Evolutionary conservation across 2,329 filamentous ascomycete genomes (phyloP).

Genomic region (Cytospora paraplurivora): DNA sequence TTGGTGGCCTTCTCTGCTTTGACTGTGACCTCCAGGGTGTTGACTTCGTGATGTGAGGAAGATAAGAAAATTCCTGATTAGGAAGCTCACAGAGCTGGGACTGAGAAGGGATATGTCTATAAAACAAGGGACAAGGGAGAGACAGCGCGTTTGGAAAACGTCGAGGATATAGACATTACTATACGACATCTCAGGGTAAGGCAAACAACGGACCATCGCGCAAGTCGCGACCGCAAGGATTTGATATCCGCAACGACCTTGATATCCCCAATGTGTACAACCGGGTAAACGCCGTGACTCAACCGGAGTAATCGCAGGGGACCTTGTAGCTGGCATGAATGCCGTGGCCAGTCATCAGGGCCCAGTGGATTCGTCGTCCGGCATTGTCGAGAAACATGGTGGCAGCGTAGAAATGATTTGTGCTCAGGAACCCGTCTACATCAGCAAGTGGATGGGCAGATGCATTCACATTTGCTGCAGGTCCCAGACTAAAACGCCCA

Average conservation of each 20-base stretch:
- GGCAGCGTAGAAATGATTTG: constrained; percentile 26
- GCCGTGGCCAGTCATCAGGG: constrained; percentile 11
- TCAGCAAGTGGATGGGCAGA: constrained; percentile 6
- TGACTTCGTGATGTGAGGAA: background rate
- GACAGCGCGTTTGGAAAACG: background rate
- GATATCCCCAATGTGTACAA: background rate
- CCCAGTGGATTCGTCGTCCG: constrained; percentile 12
- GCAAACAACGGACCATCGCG: background rate
- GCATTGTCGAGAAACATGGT: constrained; percentile 21
- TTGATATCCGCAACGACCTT: constrained; percentile 9
- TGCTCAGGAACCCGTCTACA: constrained; percentile 9
- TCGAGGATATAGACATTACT: background rate
- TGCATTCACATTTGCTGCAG: constrained; percentile 19
- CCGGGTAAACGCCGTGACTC: constrained; percentile 6
- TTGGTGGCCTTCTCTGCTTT: constrained; percentile 15
- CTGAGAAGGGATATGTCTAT: no score
- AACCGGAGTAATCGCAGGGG: constrained; percentile 13
- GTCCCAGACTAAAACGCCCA: constrained; percentile 14
- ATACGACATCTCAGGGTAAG: background rate
- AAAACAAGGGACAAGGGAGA: no score
- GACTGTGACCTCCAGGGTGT: background rate
- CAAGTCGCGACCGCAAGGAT: constrained; percentile 13
- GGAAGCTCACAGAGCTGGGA: no score
- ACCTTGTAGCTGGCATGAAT: constrained; percentile 21
- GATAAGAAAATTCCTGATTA: no score